Evolutionary conservation across 1,139 yeast genomes (phyloP).

Genomic region (Yamadazyma taylorii): DNA sequence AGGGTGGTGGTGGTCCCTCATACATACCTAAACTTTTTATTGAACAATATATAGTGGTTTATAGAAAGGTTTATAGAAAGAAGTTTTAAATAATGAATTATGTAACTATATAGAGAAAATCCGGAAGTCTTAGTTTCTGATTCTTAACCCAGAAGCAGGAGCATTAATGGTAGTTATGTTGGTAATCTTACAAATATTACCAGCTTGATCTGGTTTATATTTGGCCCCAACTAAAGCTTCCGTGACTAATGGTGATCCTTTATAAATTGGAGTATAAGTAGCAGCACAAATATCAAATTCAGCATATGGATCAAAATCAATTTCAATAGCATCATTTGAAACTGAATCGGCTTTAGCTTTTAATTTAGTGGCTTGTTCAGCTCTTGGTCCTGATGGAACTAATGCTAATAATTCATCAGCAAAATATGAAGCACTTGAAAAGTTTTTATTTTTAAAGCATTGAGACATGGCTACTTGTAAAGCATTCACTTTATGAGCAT

Average conservation of each 20-base stretch:
- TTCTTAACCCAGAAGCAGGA: slow-evolving; percentile 91
- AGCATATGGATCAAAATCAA: slow-evolving; percentile 90
- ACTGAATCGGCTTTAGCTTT: slow-evolving; percentile 76
- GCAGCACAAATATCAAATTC: slow-evolving; percentile 89
- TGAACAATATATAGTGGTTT: too few species aligned
- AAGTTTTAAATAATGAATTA: background rate
- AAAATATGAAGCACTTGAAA: slow-evolving; percentile 84
- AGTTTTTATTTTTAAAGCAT: slow-evolving; percentile 85
- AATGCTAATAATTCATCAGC: slow-evolving; percentile 79
- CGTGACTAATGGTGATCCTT: slow-evolving; percentile 62
- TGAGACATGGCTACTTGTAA: slow-evolving; percentile 94
- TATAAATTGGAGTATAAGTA: slow-evolving; percentile 85
- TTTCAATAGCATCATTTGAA: slow-evolving; percentile 83
- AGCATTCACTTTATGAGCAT: slow-evolving; percentile 83
- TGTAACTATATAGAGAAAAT: background rate
- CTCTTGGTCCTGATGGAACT: slow-evolving; percentile 70
- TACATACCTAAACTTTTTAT: background rate
- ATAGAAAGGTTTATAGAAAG: too few species aligned
- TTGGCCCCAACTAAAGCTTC: slow-evolving; percentile 94
- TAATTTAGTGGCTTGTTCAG: slow-evolving; percentile 85
- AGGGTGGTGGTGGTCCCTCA: too few species aligned
- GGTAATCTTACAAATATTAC: slow-evolving; percentile 75
- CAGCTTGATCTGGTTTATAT: slow-evolving; percentile 76
- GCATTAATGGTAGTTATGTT: slow-evolving; percentile 80
- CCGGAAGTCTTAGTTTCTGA: slow-evolving; percentile 28